phyloP scores from a whole-genome alignment of 2,329 filamentous ascomycete species.

The Thelonectria discophora region DNA sequence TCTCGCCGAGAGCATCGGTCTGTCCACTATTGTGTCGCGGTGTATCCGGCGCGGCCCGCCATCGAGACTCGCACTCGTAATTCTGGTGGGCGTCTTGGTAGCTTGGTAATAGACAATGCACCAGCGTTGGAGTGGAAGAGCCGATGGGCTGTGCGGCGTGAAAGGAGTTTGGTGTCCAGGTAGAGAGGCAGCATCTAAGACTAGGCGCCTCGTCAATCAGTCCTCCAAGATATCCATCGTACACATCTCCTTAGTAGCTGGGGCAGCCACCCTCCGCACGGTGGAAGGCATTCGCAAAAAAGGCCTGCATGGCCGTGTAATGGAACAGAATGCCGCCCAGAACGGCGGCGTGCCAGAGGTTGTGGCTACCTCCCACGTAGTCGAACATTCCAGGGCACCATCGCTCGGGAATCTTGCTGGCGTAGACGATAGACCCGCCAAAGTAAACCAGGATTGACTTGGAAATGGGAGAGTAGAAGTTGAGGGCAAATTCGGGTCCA shows the following conservation, averaged over 20 bases:
- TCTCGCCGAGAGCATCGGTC: not conserved
- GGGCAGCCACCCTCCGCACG: slow-evolving; percentile 70
- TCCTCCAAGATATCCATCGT: not conserved
- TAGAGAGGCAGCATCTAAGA: not conserved
- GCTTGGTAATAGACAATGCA: not conserved
- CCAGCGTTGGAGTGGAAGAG: not conserved
- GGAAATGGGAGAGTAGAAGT: slow-evolving; percentile 87
- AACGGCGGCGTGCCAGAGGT: slow-evolving; percentile 96
- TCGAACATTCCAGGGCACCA: slow-evolving; percentile 95
- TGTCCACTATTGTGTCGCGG: not conserved
- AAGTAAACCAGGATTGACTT: slow-evolving; percentile 91
- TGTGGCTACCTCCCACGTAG: slow-evolving; percentile 94
- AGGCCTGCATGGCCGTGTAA: slow-evolving; percentile 93
- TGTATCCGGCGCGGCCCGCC: not conserved
- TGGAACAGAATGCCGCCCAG: slow-evolving; percentile 97
- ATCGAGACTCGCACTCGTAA: not conserved
- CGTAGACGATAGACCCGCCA: slow-evolving; percentile 84
- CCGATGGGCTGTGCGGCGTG: not conserved
- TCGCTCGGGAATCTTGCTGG: slow-evolving; percentile 89
- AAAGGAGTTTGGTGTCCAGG: not conserved
- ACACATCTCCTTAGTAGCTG: slow-evolving; percentile 51
- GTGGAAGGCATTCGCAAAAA: slow-evolving; percentile 82
- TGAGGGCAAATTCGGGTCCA: slow-evolving; percentile 80
- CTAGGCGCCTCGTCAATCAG: not conserved
- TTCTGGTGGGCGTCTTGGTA: not conserved